Conservation (phyloP, 1,284 basidiomycete species). For the Flammula alnicola region DNA sequence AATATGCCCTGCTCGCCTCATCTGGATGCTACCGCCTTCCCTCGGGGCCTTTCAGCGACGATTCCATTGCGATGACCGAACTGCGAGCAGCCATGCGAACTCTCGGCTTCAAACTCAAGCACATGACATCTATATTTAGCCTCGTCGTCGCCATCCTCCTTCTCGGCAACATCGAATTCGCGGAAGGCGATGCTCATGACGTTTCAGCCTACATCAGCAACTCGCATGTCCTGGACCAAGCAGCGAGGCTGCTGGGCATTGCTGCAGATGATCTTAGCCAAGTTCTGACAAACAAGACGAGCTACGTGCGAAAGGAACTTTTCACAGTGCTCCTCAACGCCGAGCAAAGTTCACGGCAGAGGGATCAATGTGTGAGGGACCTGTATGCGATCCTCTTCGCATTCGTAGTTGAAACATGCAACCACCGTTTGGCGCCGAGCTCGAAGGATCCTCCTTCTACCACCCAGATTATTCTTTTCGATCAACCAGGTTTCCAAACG, state of each 20-base stretch:
- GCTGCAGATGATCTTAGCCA: conserved; percentile 76
- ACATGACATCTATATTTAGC: conserved; percentile 81
- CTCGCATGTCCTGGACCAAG: conserved; percentile 68
- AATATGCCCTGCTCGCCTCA: conserved; percentile 82
- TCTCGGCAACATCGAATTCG: conserved; percentile 84
- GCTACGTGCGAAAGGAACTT: conserved; percentile 86
- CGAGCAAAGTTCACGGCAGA: conserved; percentile 73
- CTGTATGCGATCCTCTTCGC: conserved; percentile 93
- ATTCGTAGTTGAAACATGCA: conserved; percentile 89
- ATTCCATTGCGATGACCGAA: conserved; percentile 83
- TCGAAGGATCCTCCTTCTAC: conserved; percentile 55
- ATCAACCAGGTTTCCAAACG: conserved; percentile 84
- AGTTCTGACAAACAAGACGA: conserved; percentile 83
- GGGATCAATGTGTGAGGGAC: conserved; percentile 81
- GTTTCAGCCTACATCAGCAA: conserved; percentile 75
- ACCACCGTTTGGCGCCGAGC: conserved; percentile 76
- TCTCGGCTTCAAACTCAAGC: conserved; percentile 90
- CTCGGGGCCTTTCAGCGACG: conserved; percentile 84
- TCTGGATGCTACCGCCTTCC: conserved; percentile 88
- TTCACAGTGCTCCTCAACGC: conserved; percentile 82
- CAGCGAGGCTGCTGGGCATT: conserved; percentile 77
- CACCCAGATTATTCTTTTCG: conserved; percentile 79
- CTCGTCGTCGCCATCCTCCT: conserved; percentile 84
- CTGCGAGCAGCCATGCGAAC: conserved; percentile 79
- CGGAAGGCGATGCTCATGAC: conserved; percentile 71